Evolutionary conservation across 495 filamentous ascomycete genomes (phyloP), one percentile per base, ranked within the genome.

Genomic region (Tuber umbilicatum): DNA sequence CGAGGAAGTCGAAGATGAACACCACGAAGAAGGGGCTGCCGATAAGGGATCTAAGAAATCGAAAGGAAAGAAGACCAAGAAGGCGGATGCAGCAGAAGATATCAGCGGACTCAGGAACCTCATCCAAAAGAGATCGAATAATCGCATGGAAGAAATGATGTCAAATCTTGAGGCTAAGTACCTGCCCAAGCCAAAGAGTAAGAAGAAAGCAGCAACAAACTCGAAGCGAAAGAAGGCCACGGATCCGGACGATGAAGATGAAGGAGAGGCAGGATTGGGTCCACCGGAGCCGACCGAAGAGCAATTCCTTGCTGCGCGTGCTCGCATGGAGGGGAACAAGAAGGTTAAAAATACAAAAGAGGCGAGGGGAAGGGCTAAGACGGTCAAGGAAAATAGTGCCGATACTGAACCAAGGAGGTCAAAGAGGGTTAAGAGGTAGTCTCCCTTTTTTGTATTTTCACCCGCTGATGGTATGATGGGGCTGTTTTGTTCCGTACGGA

Each of bases 151-250:
- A 38, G 82, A 83, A 31, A 90, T 97, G 81, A 83, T 94, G 37
- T 90, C 91, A 68, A 81, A 86, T 69, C 77, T 97, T 42, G 92
- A 90, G 75, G 92, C 89, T 39, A 94, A 92, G 84, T 96, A 95
- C 81, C 88, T 86, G 12, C 84, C 85, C 27, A 80, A 85, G 50
- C 69, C 84, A 39, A 82, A 82, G 69, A 64, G 75, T 16, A 84
- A 85, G 79, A 85, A 85, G 68, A 75, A 80, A 38, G 77, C 78
- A 37, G 81, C 78, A 55, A 81, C 82, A 41, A 85, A 84, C 81
- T 81, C 79, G 82, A 82, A 84, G 79, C 85, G 86, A 81, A 80
- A 79, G 47, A 86, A 87, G 50, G 88, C 87, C 78, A 88, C 88
- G 81, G 81, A 85, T 38, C 74, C 76, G 2, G 81, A 79, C 10